Evolutionary conservation across 768 basidiomycete genomes (phyloP).

Genomic region (Lactifluus pinguis): DNA sequence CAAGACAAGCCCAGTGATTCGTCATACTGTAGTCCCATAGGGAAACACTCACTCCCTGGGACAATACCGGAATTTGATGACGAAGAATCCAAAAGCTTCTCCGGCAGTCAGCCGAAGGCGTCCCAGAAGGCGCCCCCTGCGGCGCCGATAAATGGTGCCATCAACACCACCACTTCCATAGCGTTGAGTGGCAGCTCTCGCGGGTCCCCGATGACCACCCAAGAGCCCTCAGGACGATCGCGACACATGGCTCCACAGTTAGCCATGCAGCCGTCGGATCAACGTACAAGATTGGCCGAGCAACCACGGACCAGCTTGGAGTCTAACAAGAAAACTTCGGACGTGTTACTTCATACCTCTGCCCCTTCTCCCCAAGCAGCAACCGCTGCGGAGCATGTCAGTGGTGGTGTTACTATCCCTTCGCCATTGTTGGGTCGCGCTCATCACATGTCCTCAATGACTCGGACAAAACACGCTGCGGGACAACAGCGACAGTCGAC

Average conservation of each 20-base stretch:
- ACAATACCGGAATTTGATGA: background rate
- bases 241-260: background rate
- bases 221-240: background rate
- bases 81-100: background rate
- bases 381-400: background rate
- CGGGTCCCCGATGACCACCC: background rate
- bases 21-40: background rate
- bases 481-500: background rate
- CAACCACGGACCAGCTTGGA: background rate
- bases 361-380: background rate
- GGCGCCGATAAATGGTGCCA: background rate
- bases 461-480: background rate
- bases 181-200: background rate
- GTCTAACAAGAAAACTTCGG: background rate
- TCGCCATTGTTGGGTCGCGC: too few relatives aligned
- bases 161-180: background rate
- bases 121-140: background rate
- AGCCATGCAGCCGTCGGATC: background rate
- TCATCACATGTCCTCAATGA: background rate
- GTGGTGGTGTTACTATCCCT: background rate
- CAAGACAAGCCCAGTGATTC: background rate
- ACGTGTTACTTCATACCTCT: background rate
- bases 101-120: background rate
- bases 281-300: background rate
- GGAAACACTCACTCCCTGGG: background rate